phyloP scores from a whole-genome alignment of 1,284 basidiomycete species.

The Caloboletus firmus region DNA sequence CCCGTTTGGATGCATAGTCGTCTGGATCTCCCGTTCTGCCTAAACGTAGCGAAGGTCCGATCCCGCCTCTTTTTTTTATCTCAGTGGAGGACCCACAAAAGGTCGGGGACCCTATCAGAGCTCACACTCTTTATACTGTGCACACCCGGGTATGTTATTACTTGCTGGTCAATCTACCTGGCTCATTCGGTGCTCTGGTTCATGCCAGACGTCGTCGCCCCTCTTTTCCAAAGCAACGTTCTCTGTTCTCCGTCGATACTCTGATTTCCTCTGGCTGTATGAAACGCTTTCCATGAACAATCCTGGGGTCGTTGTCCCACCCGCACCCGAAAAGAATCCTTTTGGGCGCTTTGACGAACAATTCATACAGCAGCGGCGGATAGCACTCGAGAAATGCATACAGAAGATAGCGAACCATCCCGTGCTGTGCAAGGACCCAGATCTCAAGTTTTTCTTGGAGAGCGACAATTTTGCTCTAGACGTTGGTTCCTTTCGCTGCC shows the following conservation, averaged over 20 bases:
- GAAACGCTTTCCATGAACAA: conserved; percentile 90
- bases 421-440: conserved; percentile 78
- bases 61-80: conserved; percentile 72
- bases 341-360: conserved; percentile 88
- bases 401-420: conserved; percentile 89
- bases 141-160: conserved; percentile 68
- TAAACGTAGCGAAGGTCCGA: conserved; percentile 40
- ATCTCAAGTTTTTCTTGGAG: conserved; percentile 86
- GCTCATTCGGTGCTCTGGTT: not conserved
- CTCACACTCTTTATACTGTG: conserved; percentile 94
- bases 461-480: conserved; percentile 84
- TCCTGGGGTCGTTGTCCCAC: conserved; percentile 95
- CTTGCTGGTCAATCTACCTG: not conserved
- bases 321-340: conserved; percentile 93
- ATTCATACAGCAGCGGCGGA: conserved; percentile 83
- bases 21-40: conserved; percentile 17
- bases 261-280: conserved; percentile 97
- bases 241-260: conserved; percentile 92
- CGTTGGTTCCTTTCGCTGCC: conserved; percentile 43
- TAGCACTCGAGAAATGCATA: conserved; percentile 86
- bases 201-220: conserved; percentile 73
- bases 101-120: conserved; percentile 88
- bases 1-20: conserved; percentile 11
- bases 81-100: conserved; percentile 92
- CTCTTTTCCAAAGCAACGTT: conserved; percentile 79